phyloP scores from a whole-genome alignment of 192 early-diverging fungal species.

The Entophlyctis helioformis region DNA sequence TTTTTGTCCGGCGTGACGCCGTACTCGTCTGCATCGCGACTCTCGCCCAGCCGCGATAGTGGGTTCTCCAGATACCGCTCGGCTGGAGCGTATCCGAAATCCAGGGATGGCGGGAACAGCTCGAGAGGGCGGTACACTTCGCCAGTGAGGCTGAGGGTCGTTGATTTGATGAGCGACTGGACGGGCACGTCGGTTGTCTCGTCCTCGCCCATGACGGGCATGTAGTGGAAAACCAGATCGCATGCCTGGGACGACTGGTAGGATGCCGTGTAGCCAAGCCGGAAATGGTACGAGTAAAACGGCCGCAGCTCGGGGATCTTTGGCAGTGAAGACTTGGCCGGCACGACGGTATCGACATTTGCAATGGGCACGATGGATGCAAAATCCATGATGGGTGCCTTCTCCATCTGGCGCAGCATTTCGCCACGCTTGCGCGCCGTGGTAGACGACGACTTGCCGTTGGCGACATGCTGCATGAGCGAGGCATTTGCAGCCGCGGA shows the following conservation, averaged over 20 bases:
- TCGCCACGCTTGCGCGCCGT: too few relatives aligned
- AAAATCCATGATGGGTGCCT: too few relatives aligned
- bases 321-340: background rate
- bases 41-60: too few relatives aligned
- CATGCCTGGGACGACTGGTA: constrained; percentile 35
- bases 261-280: constrained; percentile 30
- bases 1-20: constrained; percentile 13
- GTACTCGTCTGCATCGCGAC: constrained; percentile 4
- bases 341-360: background rate
- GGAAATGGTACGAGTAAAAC: constrained; percentile 43
- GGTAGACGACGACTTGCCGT: too few relatives aligned
- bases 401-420: too few relatives aligned
- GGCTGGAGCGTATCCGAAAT: constrained; percentile 28
- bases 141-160: constrained; percentile 24
- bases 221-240: constrained; percentile 31
- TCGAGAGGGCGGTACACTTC: constrained; percentile 33
- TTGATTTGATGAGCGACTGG: constrained; percentile 21
- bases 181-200: constrained; percentile 5
- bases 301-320: constrained; percentile 35
- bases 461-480: too few relatives aligned
- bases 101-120: constrained; percentile 33
- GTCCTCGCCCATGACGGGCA: constrained; percentile 36
- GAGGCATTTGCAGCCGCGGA: too few relatives aligned
- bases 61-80: too few relatives aligned
- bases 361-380: background rate